Base-by-base conservation (phyloP, 805 yeast genomes). In the Metschnikowia proteae region DNA sequence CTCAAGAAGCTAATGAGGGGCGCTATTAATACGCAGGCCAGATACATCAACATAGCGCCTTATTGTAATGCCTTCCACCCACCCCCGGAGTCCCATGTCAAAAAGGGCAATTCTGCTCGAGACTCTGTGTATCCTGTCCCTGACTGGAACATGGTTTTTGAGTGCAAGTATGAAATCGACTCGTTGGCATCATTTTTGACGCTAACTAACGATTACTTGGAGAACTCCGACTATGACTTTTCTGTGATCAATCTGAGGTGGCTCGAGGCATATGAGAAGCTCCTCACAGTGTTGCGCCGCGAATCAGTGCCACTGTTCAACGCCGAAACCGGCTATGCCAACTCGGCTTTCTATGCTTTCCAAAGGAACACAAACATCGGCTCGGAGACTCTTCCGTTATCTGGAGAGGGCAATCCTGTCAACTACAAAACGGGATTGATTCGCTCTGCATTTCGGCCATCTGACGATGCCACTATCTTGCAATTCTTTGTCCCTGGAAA, bases 51-150 rank as follows among this genome's bases (percentile, higher is more conserved):
- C 17, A 70, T 67, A 26, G 79, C 84, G 5, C 96, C 96, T 0
- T 89, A 87, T 64, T 89, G 97, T 66, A 89, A 89, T 65, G 96
- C 96, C 0, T 90, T 88, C 70, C 95, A 89, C 60, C 95, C 96
- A 1, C 96, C 96, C 0, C 68, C 68, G 3, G 67, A 60, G 5
- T 74, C 83, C 1, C 70, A 69, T 0, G 70, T 84, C 27, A 70
- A 69, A 37, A 70, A 71, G 34, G 81, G 79, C 29, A 66, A 75
- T 1, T 70, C 86, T 5, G 76, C 83, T 1, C 64, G 72, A 45
- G 96, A 90, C 61, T 60, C 65, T 4, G 96, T 89, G 4, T 62
- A 58, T 32, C 97, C 97, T 0, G 57, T 58, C 5, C 91, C 90
- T 1, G 80, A 86, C 50, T 86, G 90, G 82, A 63, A 64, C 13